Conservation (phyloP, 345 rosid species). For the Citropsis articulata region DNA sequence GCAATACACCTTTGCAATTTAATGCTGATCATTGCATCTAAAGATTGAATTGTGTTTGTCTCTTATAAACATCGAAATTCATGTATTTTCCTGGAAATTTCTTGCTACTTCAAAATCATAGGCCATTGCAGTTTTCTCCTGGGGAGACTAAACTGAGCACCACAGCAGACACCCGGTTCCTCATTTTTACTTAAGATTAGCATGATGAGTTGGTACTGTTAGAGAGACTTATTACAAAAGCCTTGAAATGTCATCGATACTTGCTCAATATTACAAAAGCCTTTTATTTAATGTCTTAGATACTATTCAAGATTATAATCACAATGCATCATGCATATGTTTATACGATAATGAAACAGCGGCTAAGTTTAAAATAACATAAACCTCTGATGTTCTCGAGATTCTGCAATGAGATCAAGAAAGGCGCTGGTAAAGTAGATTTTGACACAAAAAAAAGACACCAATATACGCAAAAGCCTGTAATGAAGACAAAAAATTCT, state of each 20-base stretch:
- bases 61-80: background rate
- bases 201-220: too few species aligned
- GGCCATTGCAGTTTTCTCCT: background rate
- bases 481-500: background rate
- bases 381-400: background rate
- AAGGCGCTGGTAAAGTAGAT: slow-evolving; percentile 12
- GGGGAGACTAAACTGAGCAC: background rate
- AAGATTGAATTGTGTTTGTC: background rate
- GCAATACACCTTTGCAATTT: background rate
- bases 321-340: background rate
- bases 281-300: too few species aligned
- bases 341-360: background rate
- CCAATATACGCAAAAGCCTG: slow-evolving; percentile 17
- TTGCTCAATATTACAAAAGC: too few species aligned
- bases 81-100: background rate
- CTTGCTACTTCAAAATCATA: background rate
- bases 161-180: too few species aligned
- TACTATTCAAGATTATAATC: background rate
- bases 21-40: too few species aligned
- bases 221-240: too few species aligned
- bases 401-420: background rate
- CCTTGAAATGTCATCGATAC: too few species aligned
- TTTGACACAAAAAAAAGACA: background rate
- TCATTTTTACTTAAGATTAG: too few species aligned
- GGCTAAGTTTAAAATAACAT: background rate